Evolutionary conservation across 78 protist species (phyloP).

Genomic region (Chrysochromulina tobinii): DNA sequence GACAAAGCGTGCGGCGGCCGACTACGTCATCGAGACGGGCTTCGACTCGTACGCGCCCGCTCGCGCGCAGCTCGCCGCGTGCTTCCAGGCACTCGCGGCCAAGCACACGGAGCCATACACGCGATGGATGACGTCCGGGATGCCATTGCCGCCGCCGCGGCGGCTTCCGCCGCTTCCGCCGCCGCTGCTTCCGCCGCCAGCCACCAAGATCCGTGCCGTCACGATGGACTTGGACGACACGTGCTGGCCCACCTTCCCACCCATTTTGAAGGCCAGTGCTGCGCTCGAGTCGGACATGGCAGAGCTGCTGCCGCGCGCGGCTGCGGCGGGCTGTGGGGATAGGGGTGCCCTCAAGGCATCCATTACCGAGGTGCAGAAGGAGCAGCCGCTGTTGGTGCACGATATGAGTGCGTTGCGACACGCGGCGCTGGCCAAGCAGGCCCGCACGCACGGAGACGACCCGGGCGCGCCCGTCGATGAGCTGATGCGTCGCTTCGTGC

Average conservation of each 20-base stretch:
- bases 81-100: neutral
- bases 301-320: neutral
- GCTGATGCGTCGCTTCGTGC: neutral
- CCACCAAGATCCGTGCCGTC: neutral
- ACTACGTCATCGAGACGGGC: neutral
- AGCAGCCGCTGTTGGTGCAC: neutral
- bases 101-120: neutral
- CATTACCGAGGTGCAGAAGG: neutral
- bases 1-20: neutral
- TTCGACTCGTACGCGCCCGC: neutral
- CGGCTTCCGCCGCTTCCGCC: too few relatives aligned
- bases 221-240: neutral
- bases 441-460: neutral
- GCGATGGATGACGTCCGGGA: neutral
- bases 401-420: neutral
- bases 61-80: constrained; percentile 4
- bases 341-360: neutral
- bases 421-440: neutral
- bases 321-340: neutral
- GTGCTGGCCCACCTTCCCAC: neutral
- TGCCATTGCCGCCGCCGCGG: too few relatives aligned
- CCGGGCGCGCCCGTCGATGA: neutral
- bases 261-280: neutral
- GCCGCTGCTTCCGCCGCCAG: neutral
- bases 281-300: neutral